Evolutionary conservation across 495 filamentous ascomycete species (phyloP), one percentile per base, ranked within the genome.

Genomic region (Penicillium coprophilum): DNA sequence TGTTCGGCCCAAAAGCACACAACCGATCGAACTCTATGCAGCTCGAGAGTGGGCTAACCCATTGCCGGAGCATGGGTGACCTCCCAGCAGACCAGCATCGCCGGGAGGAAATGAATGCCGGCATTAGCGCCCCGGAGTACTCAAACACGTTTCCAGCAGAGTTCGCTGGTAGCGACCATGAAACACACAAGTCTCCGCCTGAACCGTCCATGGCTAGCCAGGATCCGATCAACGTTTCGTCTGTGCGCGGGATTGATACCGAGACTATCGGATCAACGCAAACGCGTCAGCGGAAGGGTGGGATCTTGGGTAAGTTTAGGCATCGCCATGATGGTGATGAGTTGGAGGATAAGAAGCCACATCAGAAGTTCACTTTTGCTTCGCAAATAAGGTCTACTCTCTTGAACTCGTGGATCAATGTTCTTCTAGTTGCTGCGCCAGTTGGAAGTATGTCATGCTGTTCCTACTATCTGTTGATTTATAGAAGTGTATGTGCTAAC

Each of bases 321-420:
- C 53, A 47, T 30, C 19, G 28, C 32, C 20, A 50, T 6, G 23
- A 34, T 8, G 34, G 34, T 1, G 19, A 55, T 8, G 36, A 54
- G 19, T 46, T 57, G 10, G 58, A 57, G n/a, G 60, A 66, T 5
- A 61, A 72, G 31, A 58, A 67, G 46, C 62, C 71, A 50, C 52
- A 67, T 32, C 76, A 80, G 17, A 80, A 80, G 13, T 91, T 85
- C 55, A 92, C 88, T 0, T 60, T 86, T n/a, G 71, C 72, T 43
- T 84, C 86, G 56, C 91, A 95, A 68, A 59, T 94, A 34, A 80
- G 78, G 45, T 81, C 84, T 10, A 89, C 87, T 0, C 49, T 96
- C 5, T 81, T 95, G 60, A 83, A 84, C 59, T 92, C 88, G 1
- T 93, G 88, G 82, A 87, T 96, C 63, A 96, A 96, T 65, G 58